phyloP scores from a whole-genome alignment of 2,329 filamentous ascomycete genomes.

The Colletotrichum costaricense region DNA sequence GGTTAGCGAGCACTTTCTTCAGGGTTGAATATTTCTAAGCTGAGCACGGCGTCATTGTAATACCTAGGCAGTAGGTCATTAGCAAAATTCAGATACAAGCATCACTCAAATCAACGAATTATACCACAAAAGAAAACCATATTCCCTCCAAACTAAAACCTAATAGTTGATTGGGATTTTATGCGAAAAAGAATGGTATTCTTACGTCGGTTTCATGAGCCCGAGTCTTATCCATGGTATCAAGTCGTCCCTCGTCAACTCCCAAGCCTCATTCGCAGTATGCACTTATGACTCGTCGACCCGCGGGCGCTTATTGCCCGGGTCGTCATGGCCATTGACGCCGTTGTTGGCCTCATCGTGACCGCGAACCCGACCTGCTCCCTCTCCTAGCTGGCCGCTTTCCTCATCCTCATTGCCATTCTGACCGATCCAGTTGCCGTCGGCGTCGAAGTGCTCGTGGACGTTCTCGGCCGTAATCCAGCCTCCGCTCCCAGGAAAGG shows the following conservation, averaged over 20 bases:
- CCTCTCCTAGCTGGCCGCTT: constrained; percentile 69
- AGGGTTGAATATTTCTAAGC: background rate
- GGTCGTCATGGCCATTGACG: constrained; percentile 54
- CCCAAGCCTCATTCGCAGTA: too few species aligned
- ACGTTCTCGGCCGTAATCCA: constrained; percentile 96
- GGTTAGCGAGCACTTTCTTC: background rate
- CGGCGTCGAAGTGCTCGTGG: constrained; percentile 82
- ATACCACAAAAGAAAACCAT: background rate
- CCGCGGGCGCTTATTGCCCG: constrained; percentile 60
- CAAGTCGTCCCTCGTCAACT: constrained; percentile 22
- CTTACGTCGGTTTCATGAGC: constrained; percentile 14
- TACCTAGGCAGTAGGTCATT: constrained; percentile 8
- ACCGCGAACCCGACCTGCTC: constrained; percentile 68
- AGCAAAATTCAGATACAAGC: constrained; percentile 5
- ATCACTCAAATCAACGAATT: background rate
- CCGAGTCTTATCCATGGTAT: constrained; percentile 24
- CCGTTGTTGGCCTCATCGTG: constrained; percentile 64
- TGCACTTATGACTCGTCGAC: constrained; percentile 46
- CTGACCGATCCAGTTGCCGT: constrained; percentile 79
- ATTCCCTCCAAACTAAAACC: background rate
- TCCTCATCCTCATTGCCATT: constrained; percentile 48
- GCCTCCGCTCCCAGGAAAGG: constrained; percentile 78
- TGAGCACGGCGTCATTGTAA: constrained; percentile 16
- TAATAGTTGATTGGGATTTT: background rate
- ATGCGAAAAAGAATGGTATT: background rate